Conservation (phyloP, 176 grass and related monocot species). For the Lolium perenne region DNA sequence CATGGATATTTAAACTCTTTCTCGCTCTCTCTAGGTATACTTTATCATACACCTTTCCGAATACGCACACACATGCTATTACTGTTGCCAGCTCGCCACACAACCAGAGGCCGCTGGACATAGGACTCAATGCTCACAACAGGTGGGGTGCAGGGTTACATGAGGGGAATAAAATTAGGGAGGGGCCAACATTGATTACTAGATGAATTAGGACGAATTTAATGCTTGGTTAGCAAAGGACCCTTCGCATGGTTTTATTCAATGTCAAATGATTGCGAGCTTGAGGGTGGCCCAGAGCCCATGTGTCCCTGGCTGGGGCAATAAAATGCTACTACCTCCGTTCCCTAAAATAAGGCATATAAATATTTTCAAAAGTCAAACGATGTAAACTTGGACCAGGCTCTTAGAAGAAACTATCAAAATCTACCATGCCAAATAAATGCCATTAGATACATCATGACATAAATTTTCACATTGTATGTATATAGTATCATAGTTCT, state of each 20-base stretch:
- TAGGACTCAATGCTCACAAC: neutral
- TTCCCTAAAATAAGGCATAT: neutral
- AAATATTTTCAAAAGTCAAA: no score
- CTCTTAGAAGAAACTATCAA: no score
- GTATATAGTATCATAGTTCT: no score
- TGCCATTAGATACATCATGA: no score
- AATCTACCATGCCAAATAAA: no score
- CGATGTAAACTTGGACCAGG: no score
- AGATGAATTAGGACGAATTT: slow-evolving; percentile 1
- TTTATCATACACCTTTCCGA: neutral
- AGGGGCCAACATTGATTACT: neutral
- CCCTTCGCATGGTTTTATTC: neutral
- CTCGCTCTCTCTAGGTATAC: neutral
- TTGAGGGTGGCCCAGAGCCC: neutral
- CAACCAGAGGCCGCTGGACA: neutral
- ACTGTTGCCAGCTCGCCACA: neutral
- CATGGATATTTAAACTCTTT: neutral
- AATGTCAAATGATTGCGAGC: slow-evolving; percentile 3
- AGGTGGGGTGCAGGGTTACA: neutral
- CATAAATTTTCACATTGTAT: no score
- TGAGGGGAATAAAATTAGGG: neutral
- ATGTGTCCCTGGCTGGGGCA: neutral
- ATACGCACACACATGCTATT: neutral
- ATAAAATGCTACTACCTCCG: neutral
- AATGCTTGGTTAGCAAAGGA: slow-evolving; percentile 2